Evolutionary conservation across 371 early-diverging fungal genomes (phyloP).

Genomic region (Rhizopus microsporus): DNA sequence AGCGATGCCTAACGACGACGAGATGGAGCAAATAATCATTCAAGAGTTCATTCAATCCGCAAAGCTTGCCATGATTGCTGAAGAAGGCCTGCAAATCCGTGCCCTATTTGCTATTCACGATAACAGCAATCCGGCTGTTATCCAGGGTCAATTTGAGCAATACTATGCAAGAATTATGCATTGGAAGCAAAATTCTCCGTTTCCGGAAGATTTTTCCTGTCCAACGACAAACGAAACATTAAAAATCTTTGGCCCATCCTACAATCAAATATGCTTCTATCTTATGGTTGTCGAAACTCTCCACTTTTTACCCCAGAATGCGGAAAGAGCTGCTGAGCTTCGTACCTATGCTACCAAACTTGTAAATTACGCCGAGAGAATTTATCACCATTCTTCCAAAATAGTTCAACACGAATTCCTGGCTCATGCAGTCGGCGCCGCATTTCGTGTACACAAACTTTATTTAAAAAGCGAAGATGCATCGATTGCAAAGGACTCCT

Average conservation of each 20-base stretch:
- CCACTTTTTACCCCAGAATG: conserved; percentile 10
- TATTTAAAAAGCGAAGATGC: neutral
- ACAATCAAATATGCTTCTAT: conserved; percentile 6
- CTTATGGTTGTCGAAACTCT: conserved; percentile 11
- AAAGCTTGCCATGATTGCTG: conserved; percentile 13
- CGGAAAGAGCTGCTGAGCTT: conserved; percentile 5
- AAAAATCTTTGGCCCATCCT: neutral
- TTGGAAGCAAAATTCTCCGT: conserved; percentile 12
- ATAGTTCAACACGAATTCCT: conserved; percentile 16
- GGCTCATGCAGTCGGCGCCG: conserved; percentile 10
- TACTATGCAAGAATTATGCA: conserved; percentile 6
- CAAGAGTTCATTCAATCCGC: conserved; percentile 9
- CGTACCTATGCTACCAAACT: conserved; percentile 13
- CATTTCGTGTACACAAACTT: conserved; percentile 12
- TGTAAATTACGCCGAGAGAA: conserved; percentile 2
- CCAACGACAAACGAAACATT: neutral
- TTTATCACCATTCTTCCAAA: conserved; percentile 6
- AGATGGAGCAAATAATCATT: conserved; percentile 14
- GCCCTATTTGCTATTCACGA: conserved; percentile 2
- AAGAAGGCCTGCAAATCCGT: conserved; percentile 23
- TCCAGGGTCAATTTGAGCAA: neutral
- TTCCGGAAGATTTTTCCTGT: neutral
- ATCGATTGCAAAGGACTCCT: neutral
- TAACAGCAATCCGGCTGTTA: neutral
- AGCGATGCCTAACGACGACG: conserved; percentile 20